phyloP scores from a whole-genome alignment of 2,329 filamentous ascomycete species.

The Diaporthe longicolla region DNA sequence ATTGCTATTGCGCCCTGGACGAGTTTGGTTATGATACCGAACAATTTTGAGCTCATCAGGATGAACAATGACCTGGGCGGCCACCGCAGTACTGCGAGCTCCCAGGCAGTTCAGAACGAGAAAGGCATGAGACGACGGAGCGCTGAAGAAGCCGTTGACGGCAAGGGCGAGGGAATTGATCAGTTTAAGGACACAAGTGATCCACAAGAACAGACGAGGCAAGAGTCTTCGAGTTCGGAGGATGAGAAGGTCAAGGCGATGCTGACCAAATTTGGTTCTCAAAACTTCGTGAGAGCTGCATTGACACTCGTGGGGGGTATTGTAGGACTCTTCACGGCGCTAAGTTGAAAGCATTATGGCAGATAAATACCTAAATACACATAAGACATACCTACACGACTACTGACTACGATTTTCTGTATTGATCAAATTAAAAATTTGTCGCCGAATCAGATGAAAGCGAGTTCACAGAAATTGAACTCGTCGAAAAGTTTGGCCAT shows the following conservation, averaged over 20 bases:
- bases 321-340: constrained; percentile 25
- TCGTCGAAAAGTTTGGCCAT: no score
- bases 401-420: no score
- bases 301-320: constrained; percentile 33
- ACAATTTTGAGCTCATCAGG: constrained; percentile 39
- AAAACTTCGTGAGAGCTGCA: constrained; percentile 33
- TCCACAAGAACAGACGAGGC: constrained; percentile 25
- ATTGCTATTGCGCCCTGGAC: constrained; percentile 36
- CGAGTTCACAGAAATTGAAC: no score
- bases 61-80: constrained; percentile 30
- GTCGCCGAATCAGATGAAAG: no score
- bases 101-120: not conserved
- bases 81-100: constrained; percentile 10
- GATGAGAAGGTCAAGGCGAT: constrained; percentile 31
- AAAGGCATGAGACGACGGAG: not conserved
- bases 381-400: no score
- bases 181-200: constrained; percentile 34
- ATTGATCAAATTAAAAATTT: no score
- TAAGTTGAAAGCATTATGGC: not conserved
- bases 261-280: constrained; percentile 27
- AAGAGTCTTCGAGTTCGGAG: not conserved
- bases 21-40: constrained; percentile 33
- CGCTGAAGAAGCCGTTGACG: constrained; percentile 19
- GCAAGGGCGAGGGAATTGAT: constrained; percentile 2
- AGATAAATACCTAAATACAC: no score